Conservation (phyloP, 139 green algal genomes). For the Chlamydomonas sp. region DNA sequence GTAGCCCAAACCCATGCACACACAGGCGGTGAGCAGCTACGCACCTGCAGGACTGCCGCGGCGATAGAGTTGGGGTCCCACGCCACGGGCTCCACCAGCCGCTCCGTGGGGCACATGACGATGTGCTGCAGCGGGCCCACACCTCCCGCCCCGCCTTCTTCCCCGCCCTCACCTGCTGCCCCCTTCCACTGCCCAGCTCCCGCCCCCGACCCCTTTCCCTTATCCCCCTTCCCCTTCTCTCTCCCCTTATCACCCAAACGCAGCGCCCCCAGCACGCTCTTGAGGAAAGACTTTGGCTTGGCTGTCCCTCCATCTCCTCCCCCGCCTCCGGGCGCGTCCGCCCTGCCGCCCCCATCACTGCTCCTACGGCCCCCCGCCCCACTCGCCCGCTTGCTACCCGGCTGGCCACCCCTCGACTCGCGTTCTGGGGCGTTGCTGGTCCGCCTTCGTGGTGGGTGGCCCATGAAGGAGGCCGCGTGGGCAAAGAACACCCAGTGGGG, state of each 20-base stretch:
- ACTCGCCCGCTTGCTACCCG: neutral
- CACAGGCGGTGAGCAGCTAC: neutral
- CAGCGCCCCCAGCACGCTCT: neutral
- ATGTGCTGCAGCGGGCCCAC: conserved; percentile 34
- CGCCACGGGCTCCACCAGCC: neutral
- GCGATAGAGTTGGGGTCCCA: conserved; percentile 21
- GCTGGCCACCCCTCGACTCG: neutral
- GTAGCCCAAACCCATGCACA: no score
- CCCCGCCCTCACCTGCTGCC: neutral
- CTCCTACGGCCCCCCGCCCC: neutral
- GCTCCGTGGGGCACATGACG: neutral
- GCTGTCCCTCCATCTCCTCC: neutral
- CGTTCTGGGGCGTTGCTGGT: no score
- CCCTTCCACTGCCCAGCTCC: neutral
- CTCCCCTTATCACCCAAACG: neutral
- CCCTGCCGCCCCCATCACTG: neutral
- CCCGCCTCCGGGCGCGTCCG: neutral
- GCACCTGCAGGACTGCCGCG: conserved; percentile 13
- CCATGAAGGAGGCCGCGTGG: conserved; percentile 33
- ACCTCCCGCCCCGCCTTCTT: neutral
- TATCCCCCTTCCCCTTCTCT: neutral
- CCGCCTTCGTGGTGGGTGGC: neutral
- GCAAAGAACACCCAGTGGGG: conserved; percentile 23
- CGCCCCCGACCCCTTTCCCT: neutral
- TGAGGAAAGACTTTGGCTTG: neutral